Base-by-base conservation (phyloP, 1,139 yeast genomes). In the Saccharomyces pastorianus region DNA sequence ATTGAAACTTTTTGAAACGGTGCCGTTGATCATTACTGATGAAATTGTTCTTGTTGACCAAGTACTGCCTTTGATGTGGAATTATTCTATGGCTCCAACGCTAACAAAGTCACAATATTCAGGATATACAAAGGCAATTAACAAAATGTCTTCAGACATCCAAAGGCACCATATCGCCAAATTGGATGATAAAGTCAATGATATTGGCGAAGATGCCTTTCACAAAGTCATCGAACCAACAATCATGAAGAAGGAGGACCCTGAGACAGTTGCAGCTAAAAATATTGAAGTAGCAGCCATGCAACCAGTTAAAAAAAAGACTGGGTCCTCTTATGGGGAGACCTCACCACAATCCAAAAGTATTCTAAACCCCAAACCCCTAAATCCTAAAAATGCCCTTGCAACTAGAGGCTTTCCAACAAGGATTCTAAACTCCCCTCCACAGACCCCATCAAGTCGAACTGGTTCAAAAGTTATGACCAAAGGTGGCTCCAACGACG, bases 61-160 rank as follows among this genome's bases (percentile, higher is more conserved):
- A 41, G 68, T 79, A 6, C 62, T 81, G n/a, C 84, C 85, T 1
- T 75, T 76, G 48, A 61, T 81, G 26, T 74, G 81, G 73, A 67
- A 69, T 13, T 71, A 78, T 56, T 72, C 82, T 2, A 73, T 79
- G 69, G 74, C 81, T 6, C 65, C 77, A 2, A 71, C 76, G n/a
- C 63, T 80, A 47, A 71, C 71, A 20, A 67, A 73, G 11, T 58
- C 62, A 3, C 78, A 78, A 57, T 81, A 78, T 63, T 60, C 68
- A 29, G 63, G 62, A 14, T 73, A 74, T 52, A 69, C 72, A 55
- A 65, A 61, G 6, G 67, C 66, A 3, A 72, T 76, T 31, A 74
- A 76, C 53, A 66, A 59, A 14, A 67, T 76, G 13, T 64, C 77
- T 0, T 60, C 56, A 20, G 65, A 64, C n/a, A 70, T 78, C 20